These are phyloP conservation scores for Musa acuminata DNA, from an alignment of 176 grass and related monocot species.

Conservation along the genomic window DNA sequence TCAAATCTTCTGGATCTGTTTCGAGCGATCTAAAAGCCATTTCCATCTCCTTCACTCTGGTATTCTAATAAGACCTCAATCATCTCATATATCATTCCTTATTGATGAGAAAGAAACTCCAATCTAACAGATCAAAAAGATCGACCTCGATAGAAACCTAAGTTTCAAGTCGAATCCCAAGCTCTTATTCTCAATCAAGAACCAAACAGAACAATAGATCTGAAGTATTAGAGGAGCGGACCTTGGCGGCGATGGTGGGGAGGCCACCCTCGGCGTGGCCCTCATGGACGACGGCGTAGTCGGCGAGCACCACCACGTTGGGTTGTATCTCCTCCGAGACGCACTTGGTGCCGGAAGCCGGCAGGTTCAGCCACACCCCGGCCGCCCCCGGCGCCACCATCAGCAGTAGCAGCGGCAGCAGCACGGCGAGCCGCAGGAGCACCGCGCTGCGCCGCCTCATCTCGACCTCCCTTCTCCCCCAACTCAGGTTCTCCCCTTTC, in stretches of 20 bases:
- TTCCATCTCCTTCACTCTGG: not conserved
- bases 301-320: slow-evolving; percentile 77
- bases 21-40: not conserved
- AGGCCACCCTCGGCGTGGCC: slow-evolving; percentile 30
- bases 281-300: slow-evolving; percentile 70
- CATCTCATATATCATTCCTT: too few relatives aligned
- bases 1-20: not conserved
- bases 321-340: slow-evolving; percentile 94
- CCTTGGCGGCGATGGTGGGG: slow-evolving; percentile 64
- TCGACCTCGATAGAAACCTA: not conserved
- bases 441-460: slow-evolving; percentile 10
- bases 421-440: slow-evolving; percentile 12
- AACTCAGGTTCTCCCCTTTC: too few relatives aligned
- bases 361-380: slow-evolving; percentile 82
- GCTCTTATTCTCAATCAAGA: not conserved
- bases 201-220: not conserved
- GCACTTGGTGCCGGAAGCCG: slow-evolving; percentile 73
- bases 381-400: slow-evolving; percentile 17
- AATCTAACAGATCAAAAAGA: not conserved
- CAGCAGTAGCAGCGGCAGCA: slow-evolving; percentile 14
- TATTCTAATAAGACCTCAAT: not conserved
- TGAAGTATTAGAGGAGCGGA: slow-evolving; percentile 4
- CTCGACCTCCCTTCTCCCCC: not conserved
- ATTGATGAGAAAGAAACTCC: not conserved
- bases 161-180: not conserved